Evolutionary conservation across 179 eudicot species (phyloP).

Genomic region (Silene coronaria): DNA sequence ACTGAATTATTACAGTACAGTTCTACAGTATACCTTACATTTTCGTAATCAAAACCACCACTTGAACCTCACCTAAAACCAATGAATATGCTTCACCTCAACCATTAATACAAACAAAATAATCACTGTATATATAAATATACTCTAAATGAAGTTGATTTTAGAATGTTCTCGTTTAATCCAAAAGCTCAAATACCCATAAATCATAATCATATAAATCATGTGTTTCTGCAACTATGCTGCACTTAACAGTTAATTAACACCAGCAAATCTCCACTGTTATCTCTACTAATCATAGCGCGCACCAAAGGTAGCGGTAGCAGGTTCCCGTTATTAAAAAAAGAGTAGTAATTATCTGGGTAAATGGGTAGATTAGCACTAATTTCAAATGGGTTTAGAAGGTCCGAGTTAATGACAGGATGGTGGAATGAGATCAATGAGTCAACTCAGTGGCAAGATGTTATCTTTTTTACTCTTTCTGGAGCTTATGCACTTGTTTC

Average conservation of each 20-base stretch:
- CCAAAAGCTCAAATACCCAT: background rate
- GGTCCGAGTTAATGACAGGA: constrained; percentile 16
- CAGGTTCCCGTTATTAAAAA: too few species aligned
- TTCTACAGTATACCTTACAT: too few species aligned
- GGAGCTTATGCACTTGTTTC: constrained; percentile 79
- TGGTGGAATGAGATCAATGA: constrained; percentile 90
- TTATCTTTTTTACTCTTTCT: constrained; percentile 64
- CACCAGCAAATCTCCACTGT: background rate
- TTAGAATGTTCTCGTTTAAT: background rate
- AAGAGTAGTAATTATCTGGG: background rate
- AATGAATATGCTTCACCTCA: too few species aligned
- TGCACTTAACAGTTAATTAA: background rate
- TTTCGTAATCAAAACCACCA: too few species aligned
- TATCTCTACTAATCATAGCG: background rate
- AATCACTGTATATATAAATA: too few species aligned
- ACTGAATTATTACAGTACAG: too few species aligned
- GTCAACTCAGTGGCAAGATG: constrained; percentile 75
- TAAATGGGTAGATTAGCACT: constrained; percentile 10
- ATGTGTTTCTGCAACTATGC: too few species aligned
- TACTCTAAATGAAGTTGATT: background rate
- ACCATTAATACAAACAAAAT: too few species aligned
- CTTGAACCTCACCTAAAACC: too few species aligned
- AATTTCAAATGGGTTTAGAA: background rate
- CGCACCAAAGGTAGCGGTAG: too few species aligned
- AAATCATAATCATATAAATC: background rate